Conservation (phyloP, 208 protist genomes). For the Crithidia brevicula region DNA sequence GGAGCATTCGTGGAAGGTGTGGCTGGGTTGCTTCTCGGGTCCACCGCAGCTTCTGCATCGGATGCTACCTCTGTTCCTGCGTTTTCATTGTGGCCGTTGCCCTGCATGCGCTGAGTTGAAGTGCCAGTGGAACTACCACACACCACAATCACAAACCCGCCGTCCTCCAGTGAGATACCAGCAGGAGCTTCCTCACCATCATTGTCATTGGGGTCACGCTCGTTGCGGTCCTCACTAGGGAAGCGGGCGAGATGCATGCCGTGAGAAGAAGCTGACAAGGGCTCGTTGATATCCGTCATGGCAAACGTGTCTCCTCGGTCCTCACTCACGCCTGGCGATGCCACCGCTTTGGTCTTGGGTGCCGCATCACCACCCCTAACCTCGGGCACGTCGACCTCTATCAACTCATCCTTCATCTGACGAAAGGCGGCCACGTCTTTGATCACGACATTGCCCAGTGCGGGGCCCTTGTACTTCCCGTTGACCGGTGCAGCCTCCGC, state of each 20-base stretch:
- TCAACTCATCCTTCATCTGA: neutral
- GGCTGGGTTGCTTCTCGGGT: too few species aligned
- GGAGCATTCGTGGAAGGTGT: neutral
- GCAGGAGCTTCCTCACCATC: neutral
- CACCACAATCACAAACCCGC: slow-evolving; percentile 18
- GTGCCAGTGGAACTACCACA: too few species aligned
- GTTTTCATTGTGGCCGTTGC: too few species aligned
- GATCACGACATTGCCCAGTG: neutral
- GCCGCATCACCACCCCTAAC: neutral
- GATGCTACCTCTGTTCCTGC: too few species aligned
- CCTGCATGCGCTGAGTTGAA: too few species aligned
- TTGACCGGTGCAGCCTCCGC: neutral
- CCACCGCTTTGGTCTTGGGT: too few species aligned
- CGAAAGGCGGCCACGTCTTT: neutral
- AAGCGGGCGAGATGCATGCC: neutral
- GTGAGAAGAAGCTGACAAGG: neutral
- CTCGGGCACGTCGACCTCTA: too few species aligned
- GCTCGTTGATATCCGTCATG: neutral
- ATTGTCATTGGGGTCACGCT: neutral
- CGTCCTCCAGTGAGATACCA: neutral
- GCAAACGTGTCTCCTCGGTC: slow-evolving; percentile 12
- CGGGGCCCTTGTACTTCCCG: neutral
- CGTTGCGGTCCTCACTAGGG: too few species aligned
- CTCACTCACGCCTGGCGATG: too few species aligned
- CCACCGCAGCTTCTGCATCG: neutral